Conservation (phyloP, 257 asterid genomes). For the Solanum neorickii region DNA sequence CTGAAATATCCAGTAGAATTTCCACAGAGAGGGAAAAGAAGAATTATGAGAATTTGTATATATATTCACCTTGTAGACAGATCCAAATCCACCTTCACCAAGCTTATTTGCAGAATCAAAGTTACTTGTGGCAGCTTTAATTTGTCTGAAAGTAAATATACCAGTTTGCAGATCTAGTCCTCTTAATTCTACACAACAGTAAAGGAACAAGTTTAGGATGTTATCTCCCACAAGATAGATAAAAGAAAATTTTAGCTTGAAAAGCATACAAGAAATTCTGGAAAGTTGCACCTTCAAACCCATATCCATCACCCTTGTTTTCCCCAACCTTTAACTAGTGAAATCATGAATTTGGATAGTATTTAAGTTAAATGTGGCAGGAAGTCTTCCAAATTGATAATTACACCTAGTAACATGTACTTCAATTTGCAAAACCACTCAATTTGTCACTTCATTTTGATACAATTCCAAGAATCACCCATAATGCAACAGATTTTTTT, state of each 20-base stretch:
- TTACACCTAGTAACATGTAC: background rate
- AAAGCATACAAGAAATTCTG: background rate
- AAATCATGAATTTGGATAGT: background rate
- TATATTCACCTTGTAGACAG: constrained; percentile 44
- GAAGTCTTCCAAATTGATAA: background rate
- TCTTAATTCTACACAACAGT: constrained; percentile 28
- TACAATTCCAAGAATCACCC: background rate
- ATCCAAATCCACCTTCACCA: constrained; percentile 72
- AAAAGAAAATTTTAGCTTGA: background rate
- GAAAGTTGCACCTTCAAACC: background rate
- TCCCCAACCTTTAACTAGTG: background rate
- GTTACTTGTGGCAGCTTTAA: constrained; percentile 50
- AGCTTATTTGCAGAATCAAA: constrained; percentile 40
- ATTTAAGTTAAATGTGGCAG: background rate
- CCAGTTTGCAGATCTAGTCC: constrained; percentile 47
- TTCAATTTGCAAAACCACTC: background rate
- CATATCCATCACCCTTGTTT: background rate
- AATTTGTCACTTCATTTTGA: background rate
- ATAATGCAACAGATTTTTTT: background rate
- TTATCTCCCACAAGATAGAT: background rate
- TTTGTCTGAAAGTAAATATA: constrained; percentile 41
- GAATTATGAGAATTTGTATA: background rate
- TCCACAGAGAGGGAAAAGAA: background rate
- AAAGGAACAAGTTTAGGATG: background rate
- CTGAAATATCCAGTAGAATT: background rate